Percentiles rank a stretch among this genome's conserved stretches.
These are phyloP conservation scores for Hippophae tibetana DNA, from an alignment of 306 rosid genomes.

Conservation along the genomic window DNA sequence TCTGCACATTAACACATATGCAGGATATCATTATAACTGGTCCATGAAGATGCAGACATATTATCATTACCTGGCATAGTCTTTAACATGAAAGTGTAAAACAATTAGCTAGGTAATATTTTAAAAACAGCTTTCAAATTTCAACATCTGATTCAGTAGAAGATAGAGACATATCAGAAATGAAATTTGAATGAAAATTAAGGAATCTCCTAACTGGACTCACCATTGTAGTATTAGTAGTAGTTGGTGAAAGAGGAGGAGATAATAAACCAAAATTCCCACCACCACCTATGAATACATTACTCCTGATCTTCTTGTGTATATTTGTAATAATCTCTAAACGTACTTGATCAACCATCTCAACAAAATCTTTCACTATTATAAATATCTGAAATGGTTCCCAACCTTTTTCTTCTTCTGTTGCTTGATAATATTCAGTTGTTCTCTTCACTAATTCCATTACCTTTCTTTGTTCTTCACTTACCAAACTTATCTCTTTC, in stretches of 20 bases:
- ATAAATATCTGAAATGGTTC: conserved; percentile 52
- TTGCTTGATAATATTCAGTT: conserved; percentile 50
- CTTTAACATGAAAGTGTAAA: too few relatives aligned
- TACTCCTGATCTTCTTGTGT: conserved; percentile 32
- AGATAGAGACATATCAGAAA: conserved; percentile 29
- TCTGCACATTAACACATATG: too few relatives aligned
- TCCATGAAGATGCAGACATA: too few relatives aligned
- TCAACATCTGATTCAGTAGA: conserved; percentile 51
- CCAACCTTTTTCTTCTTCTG: conserved; percentile 25
- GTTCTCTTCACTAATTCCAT: conserved; percentile 62
- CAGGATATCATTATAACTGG: too few relatives aligned
- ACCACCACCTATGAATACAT: background rate
- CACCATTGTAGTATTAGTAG: background rate
- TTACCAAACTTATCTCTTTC: conserved; percentile 51
- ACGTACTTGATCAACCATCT: conserved; percentile 53
- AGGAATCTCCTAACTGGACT: conserved; percentile 21
- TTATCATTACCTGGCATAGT: too few relatives aligned
- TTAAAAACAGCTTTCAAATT: conserved; percentile 20
- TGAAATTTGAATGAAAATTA: conserved; percentile 37
- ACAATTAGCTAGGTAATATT: too few relatives aligned
- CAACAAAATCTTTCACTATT: conserved; percentile 55
- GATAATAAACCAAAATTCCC: conserved; percentile 17
- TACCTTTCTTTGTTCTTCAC: conserved; percentile 46
- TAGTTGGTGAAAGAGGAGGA: conserved; percentile 51
- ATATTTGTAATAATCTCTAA: conserved; percentile 31